A percentile compares a stretch with the other conserved stretches of the same genome.
Conservation (phyloP, 257 asterid genomes). For the Solanum chilense region DNA sequence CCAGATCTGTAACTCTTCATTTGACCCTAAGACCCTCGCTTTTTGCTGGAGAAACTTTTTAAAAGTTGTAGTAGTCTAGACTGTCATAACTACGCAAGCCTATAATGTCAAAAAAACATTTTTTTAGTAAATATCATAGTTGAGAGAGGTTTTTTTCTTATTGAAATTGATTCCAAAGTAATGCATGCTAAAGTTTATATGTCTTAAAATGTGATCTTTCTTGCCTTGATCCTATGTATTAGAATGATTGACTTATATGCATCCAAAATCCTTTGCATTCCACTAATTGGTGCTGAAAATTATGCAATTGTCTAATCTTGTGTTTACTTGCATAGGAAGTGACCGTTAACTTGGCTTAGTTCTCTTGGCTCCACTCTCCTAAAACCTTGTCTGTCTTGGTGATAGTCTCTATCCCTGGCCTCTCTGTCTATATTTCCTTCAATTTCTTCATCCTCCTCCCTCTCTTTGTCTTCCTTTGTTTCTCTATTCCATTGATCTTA, state of each 20-base stretch:
- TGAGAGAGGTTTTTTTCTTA: not conserved
- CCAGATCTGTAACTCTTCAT: not conserved
- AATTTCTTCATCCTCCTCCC: not conserved
- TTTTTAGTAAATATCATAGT: not conserved
- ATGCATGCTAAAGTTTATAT: not conserved
- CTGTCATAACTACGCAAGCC: not conserved
- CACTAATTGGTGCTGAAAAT: not conserved
- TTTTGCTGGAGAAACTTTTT: not conserved
- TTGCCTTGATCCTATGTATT: not conserved
- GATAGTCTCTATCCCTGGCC: too few relatives aligned
- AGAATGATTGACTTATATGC: not conserved
- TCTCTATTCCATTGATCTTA: too few relatives aligned
- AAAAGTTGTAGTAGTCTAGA: not conserved
- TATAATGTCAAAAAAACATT: not conserved
- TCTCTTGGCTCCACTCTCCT: not conserved
- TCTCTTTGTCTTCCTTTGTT: too few relatives aligned
- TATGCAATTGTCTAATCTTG: too few relatives aligned
- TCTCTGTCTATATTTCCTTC: not conserved
- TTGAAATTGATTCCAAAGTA: not conserved
- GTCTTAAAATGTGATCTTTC: not conserved
- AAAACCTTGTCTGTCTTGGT: not conserved
- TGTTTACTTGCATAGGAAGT: not conserved
- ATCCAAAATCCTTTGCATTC: not conserved
- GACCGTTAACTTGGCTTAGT: not conserved
- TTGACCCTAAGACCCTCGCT: not conserved